phyloP scores from a whole-genome alignment of 768 basidiomycete genomes.

The Lactarius indigo region DNA sequence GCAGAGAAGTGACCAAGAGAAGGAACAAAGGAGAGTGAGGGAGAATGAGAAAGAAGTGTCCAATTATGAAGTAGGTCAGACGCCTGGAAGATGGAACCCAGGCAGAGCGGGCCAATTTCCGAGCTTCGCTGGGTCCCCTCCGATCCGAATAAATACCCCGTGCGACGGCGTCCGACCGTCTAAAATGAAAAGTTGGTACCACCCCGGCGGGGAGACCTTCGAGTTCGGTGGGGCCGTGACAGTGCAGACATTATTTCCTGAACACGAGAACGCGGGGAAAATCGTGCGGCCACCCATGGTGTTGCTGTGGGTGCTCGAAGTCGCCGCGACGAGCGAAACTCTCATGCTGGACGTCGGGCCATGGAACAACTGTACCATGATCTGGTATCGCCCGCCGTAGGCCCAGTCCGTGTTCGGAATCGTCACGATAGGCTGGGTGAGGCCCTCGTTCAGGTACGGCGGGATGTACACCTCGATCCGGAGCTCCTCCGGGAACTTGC shows the following conservation, averaged over 20 bases:
- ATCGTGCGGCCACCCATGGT: constrained; percentile 66
- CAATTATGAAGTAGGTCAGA: constrained; percentile 31
- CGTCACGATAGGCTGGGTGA: constrained; percentile 37
- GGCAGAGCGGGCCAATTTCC: constrained; percentile 72
- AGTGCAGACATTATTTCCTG: constrained; percentile 63
- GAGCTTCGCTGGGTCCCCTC: constrained; percentile 31
- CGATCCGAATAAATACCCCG: not conserved
- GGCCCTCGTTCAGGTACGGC: constrained; percentile 69
- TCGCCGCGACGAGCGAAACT: constrained; percentile 68
- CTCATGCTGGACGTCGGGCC: constrained; percentile 47
- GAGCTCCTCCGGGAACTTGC: constrained; percentile 69
- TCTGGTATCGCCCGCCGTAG: constrained; percentile 45
- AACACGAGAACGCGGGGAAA: constrained; percentile 67
- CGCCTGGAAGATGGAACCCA: constrained; percentile 64
- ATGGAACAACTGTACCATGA: constrained; percentile 34
- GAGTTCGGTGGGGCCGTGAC: constrained; percentile 74
- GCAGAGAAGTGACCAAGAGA: not conserved
- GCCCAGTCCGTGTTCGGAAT: constrained; percentile 53
- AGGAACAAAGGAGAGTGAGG: not conserved
- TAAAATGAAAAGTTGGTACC: not conserved
- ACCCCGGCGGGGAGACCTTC: constrained; percentile 50
- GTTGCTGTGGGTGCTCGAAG: constrained; percentile 74
- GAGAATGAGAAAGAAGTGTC: not conserved
- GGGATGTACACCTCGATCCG: constrained; percentile 44
- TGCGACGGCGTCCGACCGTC: not conserved